Percentiles rank a stretch among this genome's conserved stretches.
These are phyloP conservation scores for Fusarium aywerte DNA, from an alignment of 2,329 filamentous ascomycete genomes.

Conservation along the genomic window DNA sequence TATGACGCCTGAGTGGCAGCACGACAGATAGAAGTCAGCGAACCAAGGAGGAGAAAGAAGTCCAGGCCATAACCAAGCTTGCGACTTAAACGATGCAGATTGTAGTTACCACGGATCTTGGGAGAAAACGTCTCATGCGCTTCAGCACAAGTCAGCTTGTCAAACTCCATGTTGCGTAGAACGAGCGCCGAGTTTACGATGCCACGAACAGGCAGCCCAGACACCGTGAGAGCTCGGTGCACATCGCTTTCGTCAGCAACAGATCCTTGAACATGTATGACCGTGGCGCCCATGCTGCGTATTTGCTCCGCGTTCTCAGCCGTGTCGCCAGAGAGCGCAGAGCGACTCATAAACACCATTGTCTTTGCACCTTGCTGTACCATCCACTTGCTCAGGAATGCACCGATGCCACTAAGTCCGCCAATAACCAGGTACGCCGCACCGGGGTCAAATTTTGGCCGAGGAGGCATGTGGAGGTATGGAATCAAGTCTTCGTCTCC, in stretches of 20 bases:
- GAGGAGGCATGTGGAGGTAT: background rate
- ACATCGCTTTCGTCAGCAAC: background rate
- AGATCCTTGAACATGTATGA: background rate
- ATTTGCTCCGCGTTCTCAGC: background rate
- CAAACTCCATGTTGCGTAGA: background rate
- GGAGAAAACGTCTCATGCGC: background rate
- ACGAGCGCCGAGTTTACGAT: background rate
- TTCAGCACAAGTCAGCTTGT: background rate
- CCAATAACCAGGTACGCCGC: background rate
- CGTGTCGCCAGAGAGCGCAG: background rate
- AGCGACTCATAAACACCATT: background rate
- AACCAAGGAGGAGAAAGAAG: background rate
- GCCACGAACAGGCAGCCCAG: background rate
- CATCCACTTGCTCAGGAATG: background rate
- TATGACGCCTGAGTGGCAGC: background rate
- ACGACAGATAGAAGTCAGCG: background rate
- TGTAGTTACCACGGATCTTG: background rate
- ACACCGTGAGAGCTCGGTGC: background rate
- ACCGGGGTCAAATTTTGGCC: background rate
- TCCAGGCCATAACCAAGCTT: background rate
- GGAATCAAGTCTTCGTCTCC: background rate
- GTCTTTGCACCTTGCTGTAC: background rate
- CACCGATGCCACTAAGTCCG: background rate
- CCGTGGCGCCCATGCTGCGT: background rate
- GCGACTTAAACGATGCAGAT: background rate